A percentile compares a stretch with the other conserved stretches of the same genome.
phyloP scores from a whole-genome alignment of 2,329 filamentous ascomycete species.

The Cercospora sp. region DNA sequence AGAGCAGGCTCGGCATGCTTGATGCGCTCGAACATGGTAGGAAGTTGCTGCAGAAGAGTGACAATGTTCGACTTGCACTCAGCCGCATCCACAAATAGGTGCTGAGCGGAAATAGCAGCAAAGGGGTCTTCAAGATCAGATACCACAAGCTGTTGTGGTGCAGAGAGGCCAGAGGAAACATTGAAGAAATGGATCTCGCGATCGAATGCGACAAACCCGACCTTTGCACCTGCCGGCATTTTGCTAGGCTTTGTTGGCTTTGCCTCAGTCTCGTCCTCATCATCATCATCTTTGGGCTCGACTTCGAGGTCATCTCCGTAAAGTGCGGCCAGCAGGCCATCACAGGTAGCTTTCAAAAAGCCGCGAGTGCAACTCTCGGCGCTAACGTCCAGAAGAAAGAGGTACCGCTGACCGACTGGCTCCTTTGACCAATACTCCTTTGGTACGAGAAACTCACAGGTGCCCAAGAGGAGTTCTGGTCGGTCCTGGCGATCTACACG shows the following conservation, averaged over 20 bases:
- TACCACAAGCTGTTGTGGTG: conserved; percentile 98
- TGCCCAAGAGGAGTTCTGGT: conserved; percentile 85
- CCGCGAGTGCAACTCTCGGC: conserved; percentile 90
- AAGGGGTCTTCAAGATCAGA: conserved; percentile 96
- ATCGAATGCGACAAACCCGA: conserved; percentile 95
- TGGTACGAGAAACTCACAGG: conserved; percentile 93
- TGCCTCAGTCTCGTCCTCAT: conserved; percentile 47
- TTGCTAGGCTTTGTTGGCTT: conserved; percentile 53
- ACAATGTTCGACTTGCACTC: conserved; percentile 86
- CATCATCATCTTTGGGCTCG: conserved; percentile 52
- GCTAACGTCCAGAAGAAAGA: conserved; percentile 92
- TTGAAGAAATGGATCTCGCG: conserved; percentile 99
- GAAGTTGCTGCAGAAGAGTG: conserved; percentile 79
- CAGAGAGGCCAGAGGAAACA: conserved; percentile 73
- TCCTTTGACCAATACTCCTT: conserved; percentile 99
- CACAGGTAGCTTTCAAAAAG: conserved; percentile 85
- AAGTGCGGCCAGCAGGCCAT: conserved; percentile 80
- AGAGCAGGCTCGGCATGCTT: conserved; percentile 91
- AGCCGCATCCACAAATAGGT: conserved; percentile 90
- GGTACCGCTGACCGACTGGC: conserved; percentile 80
- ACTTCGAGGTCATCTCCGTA: conserved; percentile 67
- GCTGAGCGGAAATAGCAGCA: conserved; percentile 77
- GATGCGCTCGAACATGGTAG: conserved; percentile 79
- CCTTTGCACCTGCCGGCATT: conserved; percentile 77
- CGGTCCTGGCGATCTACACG: conserved; percentile 85